Conservation (phyloP, 1,284 basidiomycete species). For the Irpex sp. region DNA sequence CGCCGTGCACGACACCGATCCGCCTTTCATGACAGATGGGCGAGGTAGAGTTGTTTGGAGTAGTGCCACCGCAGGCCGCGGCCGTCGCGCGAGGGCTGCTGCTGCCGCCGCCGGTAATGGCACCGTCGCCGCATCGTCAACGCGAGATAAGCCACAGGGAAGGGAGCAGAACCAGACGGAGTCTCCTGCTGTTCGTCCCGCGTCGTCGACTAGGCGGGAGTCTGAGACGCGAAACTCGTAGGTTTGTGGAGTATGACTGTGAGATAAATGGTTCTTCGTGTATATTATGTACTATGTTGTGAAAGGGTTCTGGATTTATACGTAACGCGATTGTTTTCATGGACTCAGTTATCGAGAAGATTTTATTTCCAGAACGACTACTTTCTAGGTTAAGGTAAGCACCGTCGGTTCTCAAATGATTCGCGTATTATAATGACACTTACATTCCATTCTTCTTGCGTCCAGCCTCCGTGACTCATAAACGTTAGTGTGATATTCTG, state of each 20-base stretch:
- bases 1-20: slow-evolving; percentile 35
- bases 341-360: too few species aligned
- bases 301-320: not conserved
- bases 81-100: not conserved
- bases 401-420: too few species aligned
- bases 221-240: not conserved
- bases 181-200: not conserved
- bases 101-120: not conserved
- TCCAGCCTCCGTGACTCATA: too few species aligned
- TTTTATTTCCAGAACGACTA: too few species aligned
- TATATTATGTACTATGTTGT: not conserved
- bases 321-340: too few species aligned
- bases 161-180: not conserved
- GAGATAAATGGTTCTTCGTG: not conserved
- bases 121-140: not conserved
- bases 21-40: slow-evolving; percentile 57
- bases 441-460: too few species aligned
- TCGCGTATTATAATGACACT: too few species aligned
- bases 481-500: too few species aligned
- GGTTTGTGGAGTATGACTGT: not conserved
- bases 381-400: too few species aligned
- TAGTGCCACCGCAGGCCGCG: slow-evolving; percentile 17
- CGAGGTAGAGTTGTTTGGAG: slow-evolving; percentile 59
- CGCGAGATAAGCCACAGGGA: not conserved
- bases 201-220: not conserved